Evolutionary conservation across 1,284 basidiomycete species (phyloP).

Genomic region (Apiotrichum veenhuisii): DNA sequence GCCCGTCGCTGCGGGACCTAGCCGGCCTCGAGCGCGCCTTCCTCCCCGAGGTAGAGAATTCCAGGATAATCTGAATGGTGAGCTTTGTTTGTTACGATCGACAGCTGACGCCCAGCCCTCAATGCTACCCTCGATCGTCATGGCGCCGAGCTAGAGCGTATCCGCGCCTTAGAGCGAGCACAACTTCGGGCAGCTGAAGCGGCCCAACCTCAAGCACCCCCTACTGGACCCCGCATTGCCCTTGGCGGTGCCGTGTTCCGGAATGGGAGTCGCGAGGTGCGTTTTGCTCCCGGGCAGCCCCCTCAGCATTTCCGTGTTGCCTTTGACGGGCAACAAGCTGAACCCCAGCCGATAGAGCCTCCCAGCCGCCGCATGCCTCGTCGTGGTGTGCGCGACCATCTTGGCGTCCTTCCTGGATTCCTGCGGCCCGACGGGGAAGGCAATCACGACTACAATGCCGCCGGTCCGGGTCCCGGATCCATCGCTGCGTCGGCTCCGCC

Average conservation of each 20-base stretch:
- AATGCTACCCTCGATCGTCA: neutral
- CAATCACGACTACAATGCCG: neutral
- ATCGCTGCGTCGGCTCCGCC: neutral
- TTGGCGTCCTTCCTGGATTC: neutral
- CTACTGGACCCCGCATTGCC: constrained; percentile 4
- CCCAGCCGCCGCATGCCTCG: neutral
- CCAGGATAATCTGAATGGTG: neutral
- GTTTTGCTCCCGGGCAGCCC: constrained; percentile 8
- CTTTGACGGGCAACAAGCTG: neutral
- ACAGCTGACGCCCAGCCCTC: neutral
- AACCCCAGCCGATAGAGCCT: neutral
- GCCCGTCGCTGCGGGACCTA: too few species aligned
- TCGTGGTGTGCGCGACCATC: neutral
- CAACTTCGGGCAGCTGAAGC: neutral
- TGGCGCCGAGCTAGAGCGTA: neutral
- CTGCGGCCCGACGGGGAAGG: neutral
- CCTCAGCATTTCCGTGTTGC: neutral
- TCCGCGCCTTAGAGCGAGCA: neutral
- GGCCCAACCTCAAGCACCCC: neutral
- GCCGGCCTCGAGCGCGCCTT: neutral
- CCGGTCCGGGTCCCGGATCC: neutral
- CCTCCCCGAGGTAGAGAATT: neutral
- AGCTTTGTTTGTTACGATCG: too few species aligned
- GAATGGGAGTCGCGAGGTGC: constrained; percentile 19
- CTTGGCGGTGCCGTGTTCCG: constrained; percentile 28